Evolutionary conservation across 495 filamentous ascomycete species (phyloP), one percentile per base, ranked within the genome.

Genomic region (Hypoxylon intermedium): DNA sequence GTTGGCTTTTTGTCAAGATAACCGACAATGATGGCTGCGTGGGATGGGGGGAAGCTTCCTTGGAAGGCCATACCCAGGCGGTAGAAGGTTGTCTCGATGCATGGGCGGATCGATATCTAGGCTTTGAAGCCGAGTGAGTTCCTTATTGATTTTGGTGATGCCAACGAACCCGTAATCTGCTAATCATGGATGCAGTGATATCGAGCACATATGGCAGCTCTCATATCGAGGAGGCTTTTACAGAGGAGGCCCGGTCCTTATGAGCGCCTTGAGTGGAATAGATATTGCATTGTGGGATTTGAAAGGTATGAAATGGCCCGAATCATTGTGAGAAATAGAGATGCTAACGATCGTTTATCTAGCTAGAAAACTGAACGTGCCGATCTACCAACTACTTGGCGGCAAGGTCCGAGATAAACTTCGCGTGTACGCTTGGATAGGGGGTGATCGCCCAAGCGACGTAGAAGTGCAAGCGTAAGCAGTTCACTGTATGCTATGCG

Each of bases 231-330:
- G 83, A 4, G 85, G 85, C 15, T 92, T 92, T 74, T 92, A 93
- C 72, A 81, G 89, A 30, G 90, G 90, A n/a, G 90, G 90, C 1
- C 88, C 90, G 0, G 89, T 93, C 16, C 87, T 93, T 62, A 91
- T 92, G 88, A 89, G 85, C 48, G 90, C 90, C 5, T 75, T 93
- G 21, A 79, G 88, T 0, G 90, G 90, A 2, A 86, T 93, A 59
- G 90, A 92, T 63, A 92, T 93, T 67, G 89, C 90, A 3, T 75
- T 93, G 3, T 92, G 90, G 90, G 90, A 93, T 77, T 67, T 92
- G 37, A 92, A 93, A 67, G 74, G 70, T 69, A 55, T n/a, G 23
- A 26, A 23, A n/a, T n/a, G n/a, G n/a, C n/a, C n/a, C n/a, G n/a
- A n/a, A n/a, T n/a, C n/a, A n/a, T n/a, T n/a, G n/a, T 23, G 1